Evolutionary conservation across 768 basidiomycete species (phyloP), one percentile per base, ranked within the genome.

Genomic region (Pisolithus orientalis): DNA sequence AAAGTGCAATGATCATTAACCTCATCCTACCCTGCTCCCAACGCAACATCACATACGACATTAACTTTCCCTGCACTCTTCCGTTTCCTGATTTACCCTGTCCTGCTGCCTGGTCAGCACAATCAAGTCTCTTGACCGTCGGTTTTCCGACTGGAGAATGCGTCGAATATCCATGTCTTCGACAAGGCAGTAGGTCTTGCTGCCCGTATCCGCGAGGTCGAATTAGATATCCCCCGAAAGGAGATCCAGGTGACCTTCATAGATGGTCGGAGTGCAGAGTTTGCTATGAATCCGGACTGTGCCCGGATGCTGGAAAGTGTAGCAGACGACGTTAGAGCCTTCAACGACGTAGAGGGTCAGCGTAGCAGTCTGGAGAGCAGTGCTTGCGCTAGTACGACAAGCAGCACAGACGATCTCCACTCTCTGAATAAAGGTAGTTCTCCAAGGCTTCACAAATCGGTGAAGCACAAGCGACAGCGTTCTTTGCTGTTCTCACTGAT

Each of bases 401-500:
- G 54, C 9, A 60, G 65, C 31, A 29, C 56, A 29, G 67, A 65
- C 25, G 54, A 60, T 37, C 16, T 50, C 6, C 56, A 56, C 1
- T 45, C 54, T 13, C 14, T 21, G 28, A 29, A 27, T 25, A 44
- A 21, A 47, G 40, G 55, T 31, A 40, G 54, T 31, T 58, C 68
- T 37, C 59, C 66, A 8, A 58, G 62, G 47, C 48, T 70, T 39
- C 59, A 59, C 40, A 78, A 73, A 59, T 58, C 58, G 3, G 60
- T 70, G 39, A 79, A 77, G 56, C 84, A 87, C 57, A 87, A 84
- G 69, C 85, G 81, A 58, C 82, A 85, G 58, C 75, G 82, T 42
- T 89, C 87, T 14, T 63, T 89, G 53, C 71, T 87, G 45, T 85
- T 83, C 77, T 78, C 83, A 6, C 70, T 90, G 39, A 80, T 88